A percentile compares a stretch with the other conserved stretches of the same genome.
Evolutionary conservation across 192 early-diverging fungal genomes (phyloP).

Genomic region (Backusella circina): DNA sequence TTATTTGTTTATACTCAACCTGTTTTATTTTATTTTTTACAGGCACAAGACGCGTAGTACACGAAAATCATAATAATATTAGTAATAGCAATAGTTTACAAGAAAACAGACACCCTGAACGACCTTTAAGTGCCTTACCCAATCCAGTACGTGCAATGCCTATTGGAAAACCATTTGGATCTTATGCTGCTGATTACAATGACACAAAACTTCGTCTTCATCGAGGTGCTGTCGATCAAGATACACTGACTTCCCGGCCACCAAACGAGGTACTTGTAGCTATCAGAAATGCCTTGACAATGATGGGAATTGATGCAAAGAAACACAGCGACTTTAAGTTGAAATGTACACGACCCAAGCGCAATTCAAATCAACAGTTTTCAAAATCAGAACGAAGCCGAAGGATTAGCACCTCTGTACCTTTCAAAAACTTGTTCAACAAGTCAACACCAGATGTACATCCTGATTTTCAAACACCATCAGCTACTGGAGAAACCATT

Average conservation of each 20-base stretch:
- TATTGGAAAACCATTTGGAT: slow-evolving; percentile 15
- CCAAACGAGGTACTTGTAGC: slow-evolving; percentile 68
- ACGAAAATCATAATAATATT: neutral
- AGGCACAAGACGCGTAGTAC: neutral
- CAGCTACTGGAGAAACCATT: slow-evolving; percentile 21
- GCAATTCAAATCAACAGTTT: slow-evolving; percentile 16
- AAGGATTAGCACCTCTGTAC: neutral
- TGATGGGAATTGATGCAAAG: slow-evolving; percentile 54
- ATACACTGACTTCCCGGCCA: slow-evolving; percentile 61
- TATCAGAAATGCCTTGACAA: slow-evolving; percentile 52
- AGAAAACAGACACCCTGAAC: neutral
- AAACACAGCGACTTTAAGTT: slow-evolving; percentile 54
- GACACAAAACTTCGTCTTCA: slow-evolving; percentile 60
- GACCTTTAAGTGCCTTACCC: neutral
- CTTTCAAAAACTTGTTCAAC: neutral
- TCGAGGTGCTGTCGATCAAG: slow-evolving; percentile 69
- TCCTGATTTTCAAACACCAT: neutral
- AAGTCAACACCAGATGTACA: neutral
- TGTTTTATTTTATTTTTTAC: neutral
- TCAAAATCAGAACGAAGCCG: neutral
- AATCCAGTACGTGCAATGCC: slow-evolving; percentile 11
- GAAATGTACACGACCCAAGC: slow-evolving; percentile 47
- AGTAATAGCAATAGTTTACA: neutral
- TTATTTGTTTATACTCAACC: neutral
- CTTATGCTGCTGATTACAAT: slow-evolving; percentile 19